Conservation (phyloP, 352 stramenopile genomes). For the Phytopythium chamaehyphon region DNA sequence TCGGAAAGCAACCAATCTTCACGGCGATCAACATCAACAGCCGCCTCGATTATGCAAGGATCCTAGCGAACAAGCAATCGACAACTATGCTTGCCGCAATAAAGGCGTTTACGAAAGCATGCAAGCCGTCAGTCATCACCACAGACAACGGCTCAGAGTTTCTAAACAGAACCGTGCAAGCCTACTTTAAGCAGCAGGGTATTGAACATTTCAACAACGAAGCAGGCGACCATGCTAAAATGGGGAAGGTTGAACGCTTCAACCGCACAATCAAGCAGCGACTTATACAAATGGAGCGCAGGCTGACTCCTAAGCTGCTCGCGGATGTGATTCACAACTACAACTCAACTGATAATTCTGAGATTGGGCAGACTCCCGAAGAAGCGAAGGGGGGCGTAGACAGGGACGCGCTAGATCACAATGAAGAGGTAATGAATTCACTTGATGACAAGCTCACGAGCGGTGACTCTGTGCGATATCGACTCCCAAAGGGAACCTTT, state of each 20-base stretch:
- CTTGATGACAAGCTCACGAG: background rate
- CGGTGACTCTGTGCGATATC: slow-evolving; percentile 4
- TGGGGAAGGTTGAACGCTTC: slow-evolving; percentile 25
- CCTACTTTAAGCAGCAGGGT: slow-evolving; percentile 6
- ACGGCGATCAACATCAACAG: slow-evolving; percentile 23
- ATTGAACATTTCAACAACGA: slow-evolving; percentile 18
- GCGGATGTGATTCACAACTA: slow-evolving; percentile 13
- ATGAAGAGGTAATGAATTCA: slow-evolving; percentile 6
- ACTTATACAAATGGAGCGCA: slow-evolving; percentile 12
- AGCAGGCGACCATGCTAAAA: slow-evolving; percentile 13
- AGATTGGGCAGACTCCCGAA: slow-evolving; percentile 5
- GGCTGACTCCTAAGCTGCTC: slow-evolving; percentile 11
- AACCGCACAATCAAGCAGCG: slow-evolving; percentile 17
- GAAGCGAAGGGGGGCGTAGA: slow-evolving; percentile 11
- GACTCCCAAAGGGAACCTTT: slow-evolving; percentile 5
- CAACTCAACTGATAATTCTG: slow-evolving; percentile 10
- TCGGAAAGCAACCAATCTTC: slow-evolving; percentile 9
- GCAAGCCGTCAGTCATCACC: slow-evolving; percentile 10
- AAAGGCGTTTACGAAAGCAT: slow-evolving; percentile 10
- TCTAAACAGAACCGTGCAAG: slow-evolving; percentile 7
- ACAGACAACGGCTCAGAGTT: slow-evolving; percentile 20
- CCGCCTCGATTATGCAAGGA: slow-evolving; percentile 17
- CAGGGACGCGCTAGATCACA: slow-evolving; percentile 9
- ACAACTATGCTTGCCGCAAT: slow-evolving; percentile 8
- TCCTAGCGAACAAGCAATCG: slow-evolving; percentile 9